Conservation (phyloP, 1,284 basidiomycete species). For the Boletus semigastroideus region DNA sequence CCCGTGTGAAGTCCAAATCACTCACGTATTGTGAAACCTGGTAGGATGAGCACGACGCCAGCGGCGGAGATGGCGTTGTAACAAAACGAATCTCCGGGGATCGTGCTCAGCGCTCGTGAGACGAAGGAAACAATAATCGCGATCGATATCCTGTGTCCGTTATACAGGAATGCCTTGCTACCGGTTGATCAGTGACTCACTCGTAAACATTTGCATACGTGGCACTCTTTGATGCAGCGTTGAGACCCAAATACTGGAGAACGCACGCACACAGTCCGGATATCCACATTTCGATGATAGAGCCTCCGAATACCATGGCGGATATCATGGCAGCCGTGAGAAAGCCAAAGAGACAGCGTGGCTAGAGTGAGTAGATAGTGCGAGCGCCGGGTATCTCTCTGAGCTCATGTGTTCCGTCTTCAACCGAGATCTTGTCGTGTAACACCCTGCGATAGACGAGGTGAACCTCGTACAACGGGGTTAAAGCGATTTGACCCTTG, state of each 20-base stretch:
- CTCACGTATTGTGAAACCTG: constrained; percentile 77
- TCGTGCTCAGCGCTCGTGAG: constrained; percentile 70
- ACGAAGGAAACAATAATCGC: constrained; percentile 82
- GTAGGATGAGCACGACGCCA: constrained; percentile 77
- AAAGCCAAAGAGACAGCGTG: constrained; percentile 71
- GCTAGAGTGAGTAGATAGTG: constrained; percentile 60
- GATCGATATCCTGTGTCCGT: constrained; percentile 65
- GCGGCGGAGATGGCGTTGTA: constrained; percentile 83
- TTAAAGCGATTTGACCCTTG: constrained; percentile 69
- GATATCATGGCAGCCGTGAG: constrained; percentile 76
- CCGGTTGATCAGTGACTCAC: constrained; percentile 46
- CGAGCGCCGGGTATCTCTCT: constrained; percentile 58
- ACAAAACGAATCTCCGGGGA: constrained; percentile 70
- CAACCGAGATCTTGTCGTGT: constrained; percentile 69
- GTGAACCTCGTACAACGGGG: constrained; percentile 71
- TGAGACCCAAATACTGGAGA: constrained; percentile 75
- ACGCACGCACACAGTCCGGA: constrained; percentile 69
- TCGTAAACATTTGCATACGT: constrained; percentile 90
- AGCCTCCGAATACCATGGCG: constrained; percentile 80
- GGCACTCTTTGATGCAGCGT: constrained; percentile 74
- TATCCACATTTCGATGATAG: constrained; percentile 79
- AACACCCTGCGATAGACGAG: constrained; percentile 76
- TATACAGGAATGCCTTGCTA: neutral
- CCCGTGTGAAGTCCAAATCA: constrained; percentile 19
- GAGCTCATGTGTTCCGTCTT: constrained; percentile 62